phyloP scores from a whole-genome alignment of 2,329 filamentous ascomycete species.

The Colletotrichum navitas region DNA sequence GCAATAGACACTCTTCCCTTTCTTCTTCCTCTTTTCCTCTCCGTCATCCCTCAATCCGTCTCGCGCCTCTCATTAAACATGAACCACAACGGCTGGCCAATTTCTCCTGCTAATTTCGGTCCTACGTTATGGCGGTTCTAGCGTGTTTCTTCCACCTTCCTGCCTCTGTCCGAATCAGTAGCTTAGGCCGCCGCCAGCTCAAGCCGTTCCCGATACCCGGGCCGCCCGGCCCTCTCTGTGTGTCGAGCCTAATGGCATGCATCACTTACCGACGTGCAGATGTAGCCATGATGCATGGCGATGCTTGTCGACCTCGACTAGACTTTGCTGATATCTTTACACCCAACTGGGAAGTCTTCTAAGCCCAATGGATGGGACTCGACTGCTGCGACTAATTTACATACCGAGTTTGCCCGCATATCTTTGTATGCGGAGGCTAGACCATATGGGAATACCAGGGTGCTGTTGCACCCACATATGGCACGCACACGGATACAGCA shows the following conservation, averaged over 20 bases:
- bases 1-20: neutral
- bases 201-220: neutral
- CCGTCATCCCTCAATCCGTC: no score
- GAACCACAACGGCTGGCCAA: conserved; percentile 10
- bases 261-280: conserved; percentile 12
- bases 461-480: conserved; percentile 15
- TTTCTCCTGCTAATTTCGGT: neutral
- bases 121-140: conserved; percentile 19
- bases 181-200: neutral
- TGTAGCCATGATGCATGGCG: conserved; percentile 12
- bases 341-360: neutral
- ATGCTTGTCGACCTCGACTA: conserved; percentile 27
- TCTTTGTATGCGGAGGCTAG: conserved; percentile 30
- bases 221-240: neutral
- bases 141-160: conserved; percentile 24
- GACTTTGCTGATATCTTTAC: conserved; percentile 13
- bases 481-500: conserved; percentile 14
- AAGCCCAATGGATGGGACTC: conserved; percentile 6
- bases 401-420: conserved; percentile 35
- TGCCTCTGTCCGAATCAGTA: neutral
- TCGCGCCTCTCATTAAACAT: neutral
- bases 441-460: conserved; percentile 33
- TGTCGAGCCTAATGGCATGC: conserved; percentile 1
- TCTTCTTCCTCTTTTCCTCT: neutral
- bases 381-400: conserved; percentile 39